phyloP scores from a whole-genome alignment of 2,329 filamentous ascomycete genomes.

The Fusarium nisikadoi region DNA sequence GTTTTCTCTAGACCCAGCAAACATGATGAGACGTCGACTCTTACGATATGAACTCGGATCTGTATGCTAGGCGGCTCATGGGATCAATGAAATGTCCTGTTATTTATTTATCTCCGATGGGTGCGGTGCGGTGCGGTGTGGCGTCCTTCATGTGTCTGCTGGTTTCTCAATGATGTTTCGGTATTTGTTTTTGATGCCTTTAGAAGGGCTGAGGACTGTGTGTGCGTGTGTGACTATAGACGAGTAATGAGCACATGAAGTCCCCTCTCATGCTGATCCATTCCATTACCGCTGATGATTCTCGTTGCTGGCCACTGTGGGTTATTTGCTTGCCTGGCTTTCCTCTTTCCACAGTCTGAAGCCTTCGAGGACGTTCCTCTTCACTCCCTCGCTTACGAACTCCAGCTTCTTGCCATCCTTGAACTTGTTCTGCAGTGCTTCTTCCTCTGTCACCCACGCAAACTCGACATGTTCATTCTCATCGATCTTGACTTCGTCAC shows the following conservation, averaged over 20 bases:
- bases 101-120: slow-evolving; percentile 19
- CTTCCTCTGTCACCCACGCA: slow-evolving; percentile 53
- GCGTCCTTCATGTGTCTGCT: background rate
- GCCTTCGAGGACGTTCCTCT: slow-evolving; percentile 47
- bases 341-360: slow-evolving; percentile 45
- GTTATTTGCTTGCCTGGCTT: background rate
- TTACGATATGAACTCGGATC: slow-evolving; percentile 21
- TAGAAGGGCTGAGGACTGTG: slow-evolving; percentile 2
- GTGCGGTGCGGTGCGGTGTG: background rate
- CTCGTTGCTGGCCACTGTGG: background rate
- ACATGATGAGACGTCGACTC: slow-evolving; percentile 29
- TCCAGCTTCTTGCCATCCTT: slow-evolving; percentile 44
- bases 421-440: slow-evolving; percentile 44
- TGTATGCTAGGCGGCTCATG: slow-evolving; percentile 44
- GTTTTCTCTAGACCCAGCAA: slow-evolving; percentile 23
- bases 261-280: slow-evolving; percentile 7
- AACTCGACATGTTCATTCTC: slow-evolving; percentile 53
- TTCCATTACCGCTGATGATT: background rate
- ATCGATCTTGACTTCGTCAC: slow-evolving; percentile 44
- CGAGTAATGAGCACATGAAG: slow-evolving; percentile 37
- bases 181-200: slow-evolving; percentile 15
- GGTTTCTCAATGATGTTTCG: slow-evolving; percentile 10
- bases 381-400: slow-evolving; percentile 49
- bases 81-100: slow-evolving; percentile 45
- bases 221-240: slow-evolving; percentile 29